Base-by-base conservation (phyloP, 139 green algal genomes). In the Zygnema circumcarinatum region DNA sequence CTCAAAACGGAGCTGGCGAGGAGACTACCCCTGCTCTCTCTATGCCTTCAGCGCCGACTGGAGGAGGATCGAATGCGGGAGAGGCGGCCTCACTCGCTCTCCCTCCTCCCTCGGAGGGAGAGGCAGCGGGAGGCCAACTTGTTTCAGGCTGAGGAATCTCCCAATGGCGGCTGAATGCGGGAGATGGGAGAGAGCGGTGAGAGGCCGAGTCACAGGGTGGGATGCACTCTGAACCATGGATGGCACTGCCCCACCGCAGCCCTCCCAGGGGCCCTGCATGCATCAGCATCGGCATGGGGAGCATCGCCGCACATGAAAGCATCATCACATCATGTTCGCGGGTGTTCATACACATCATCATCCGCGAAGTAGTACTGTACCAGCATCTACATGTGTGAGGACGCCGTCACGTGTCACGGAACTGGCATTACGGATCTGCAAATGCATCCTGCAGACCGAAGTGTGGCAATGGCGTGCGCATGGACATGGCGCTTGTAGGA, bases 121-220 rank as follows among this genome's bases (percentile, higher is more conserved):
- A 62, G 7, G 7, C 16, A 62, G 47, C 47, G 47, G 47, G 47
- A 62, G 47, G 7, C 47, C 47, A 7, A 7, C 47, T 62, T 16
- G 47, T 62, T 62, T 25, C 47, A 62, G 47, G 47, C 47, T 62
- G 47, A 62, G 7, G 47, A 62, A 62, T 16, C 16, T 62, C 7
- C 47, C 7, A 62, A 7, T 25, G 16, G 47, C 47, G 16, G 7
- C 35, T 31, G 7, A 41, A 29, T 3, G 35, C 16, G 35, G 69
- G 35, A 11, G 36, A 41, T 78, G 69, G 11, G 11, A 25, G 7
- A 29, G 36, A 29, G 7, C 11, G 35, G 35, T 78, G 36, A 78
- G 35, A 78, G 35, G 35, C 36, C 11, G 36, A 78, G 7, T 40
- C 69, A 78, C 69, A 78, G 69, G 36, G 36, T 78, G 69, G 47